Evolutionary conservation across 495 filamentous ascomycete species (phyloP).

Genomic region (Opeltia flavorubescens): DNA sequence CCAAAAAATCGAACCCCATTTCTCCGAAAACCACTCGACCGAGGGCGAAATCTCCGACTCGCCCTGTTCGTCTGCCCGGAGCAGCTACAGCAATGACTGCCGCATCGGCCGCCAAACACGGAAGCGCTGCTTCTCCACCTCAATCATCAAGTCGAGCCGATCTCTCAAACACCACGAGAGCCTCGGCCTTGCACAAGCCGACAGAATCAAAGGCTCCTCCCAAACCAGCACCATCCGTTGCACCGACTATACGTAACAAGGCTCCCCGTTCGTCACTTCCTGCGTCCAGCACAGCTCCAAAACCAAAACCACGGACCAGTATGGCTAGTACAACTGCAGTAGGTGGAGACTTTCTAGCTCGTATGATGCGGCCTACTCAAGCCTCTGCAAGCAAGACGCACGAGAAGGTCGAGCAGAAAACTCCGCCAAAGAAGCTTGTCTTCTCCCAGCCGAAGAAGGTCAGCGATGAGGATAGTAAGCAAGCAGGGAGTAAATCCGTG

Average conservation of each 20-base stretch:
- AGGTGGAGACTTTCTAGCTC: slow-evolving; percentile 67
- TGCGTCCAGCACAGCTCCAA: slow-evolving; percentile 21
- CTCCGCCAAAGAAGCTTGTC: slow-evolving; percentile 19
- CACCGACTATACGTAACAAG: slow-evolving; percentile 20
- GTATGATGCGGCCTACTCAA: slow-evolving; percentile 88
- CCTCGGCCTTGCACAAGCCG: slow-evolving; percentile 26
- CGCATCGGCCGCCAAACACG: slow-evolving; percentile 41
- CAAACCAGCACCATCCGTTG: slow-evolving; percentile 5
- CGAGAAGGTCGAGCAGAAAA: slow-evolving; percentile 46
- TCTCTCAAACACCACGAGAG: slow-evolving; percentile 25
- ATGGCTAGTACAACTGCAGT: slow-evolving; percentile 30
- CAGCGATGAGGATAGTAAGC: slow-evolving; percentile 7
- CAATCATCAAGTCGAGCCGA: slow-evolving; percentile 33
- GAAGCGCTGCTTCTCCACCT: slow-evolving; percentile 22
- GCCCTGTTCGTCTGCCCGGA: slow-evolving; percentile 43
- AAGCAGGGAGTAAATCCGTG: slow-evolving; percentile 6
- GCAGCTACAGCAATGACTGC: slow-evolving; percentile 50
- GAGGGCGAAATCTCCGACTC: slow-evolving; percentile 49
- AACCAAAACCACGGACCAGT: slow-evolving; percentile 27
- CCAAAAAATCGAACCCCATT: slow-evolving; percentile 9
- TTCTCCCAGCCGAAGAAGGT: slow-evolving; percentile 9
- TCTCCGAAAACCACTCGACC: slow-evolving; percentile 32
- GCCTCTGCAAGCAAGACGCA: slow-evolving; percentile 63
- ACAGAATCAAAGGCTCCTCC: slow-evolving; percentile 15
- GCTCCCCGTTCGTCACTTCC: slow-evolving; percentile 28